Evolutionary conservation across 2,329 filamentous ascomycete genomes (phyloP).

Genomic region (Akanthomyces lecanii): DNA sequence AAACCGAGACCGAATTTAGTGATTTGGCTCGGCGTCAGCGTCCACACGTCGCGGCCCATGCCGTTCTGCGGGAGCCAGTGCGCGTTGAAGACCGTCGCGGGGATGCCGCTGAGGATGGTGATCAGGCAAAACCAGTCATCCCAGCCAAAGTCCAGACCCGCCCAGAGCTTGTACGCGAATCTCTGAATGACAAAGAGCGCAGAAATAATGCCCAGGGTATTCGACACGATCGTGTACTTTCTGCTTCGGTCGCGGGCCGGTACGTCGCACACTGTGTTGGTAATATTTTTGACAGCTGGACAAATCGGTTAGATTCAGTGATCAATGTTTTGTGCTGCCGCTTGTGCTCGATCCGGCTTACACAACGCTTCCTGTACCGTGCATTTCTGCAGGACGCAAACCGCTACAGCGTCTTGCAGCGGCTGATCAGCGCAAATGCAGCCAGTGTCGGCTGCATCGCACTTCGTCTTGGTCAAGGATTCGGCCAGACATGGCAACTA

Average conservation of each 20-base stretch:
- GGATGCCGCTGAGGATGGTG: slow-evolving; percentile 21
- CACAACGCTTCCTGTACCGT: slow-evolving; percentile 3
- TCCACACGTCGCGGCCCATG: slow-evolving; percentile 34
- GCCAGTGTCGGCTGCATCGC: not conserved
- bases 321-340: not conserved
- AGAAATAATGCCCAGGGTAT: slow-evolving; percentile 28
- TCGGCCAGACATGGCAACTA: not conserved
- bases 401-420: not conserved
- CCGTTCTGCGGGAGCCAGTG: slow-evolving; percentile 24
- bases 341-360: not conserved
- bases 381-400: slow-evolving; percentile 7
- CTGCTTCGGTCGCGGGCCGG: slow-evolving; percentile 18
- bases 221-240: slow-evolving; percentile 19
- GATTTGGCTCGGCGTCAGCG: slow-evolving; percentile 23
- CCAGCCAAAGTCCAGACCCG: slow-evolving; percentile 27
- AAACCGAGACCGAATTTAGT: slow-evolving; percentile 28
- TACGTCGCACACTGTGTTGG: slow-evolving; percentile 20
- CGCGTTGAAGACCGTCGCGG: slow-evolving; percentile 24
- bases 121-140: slow-evolving; percentile 29
- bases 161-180: slow-evolving; percentile 27
- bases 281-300: slow-evolving; percentile 18
- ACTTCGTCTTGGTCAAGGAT: not conserved
- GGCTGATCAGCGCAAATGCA: slow-evolving; percentile 14
- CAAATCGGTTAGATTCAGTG: not conserved
- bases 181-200: slow-evolving; percentile 33